Base-by-base conservation (phyloP, 1,284 basidiomycete species). In the Wolfiporia cocos region DNA sequence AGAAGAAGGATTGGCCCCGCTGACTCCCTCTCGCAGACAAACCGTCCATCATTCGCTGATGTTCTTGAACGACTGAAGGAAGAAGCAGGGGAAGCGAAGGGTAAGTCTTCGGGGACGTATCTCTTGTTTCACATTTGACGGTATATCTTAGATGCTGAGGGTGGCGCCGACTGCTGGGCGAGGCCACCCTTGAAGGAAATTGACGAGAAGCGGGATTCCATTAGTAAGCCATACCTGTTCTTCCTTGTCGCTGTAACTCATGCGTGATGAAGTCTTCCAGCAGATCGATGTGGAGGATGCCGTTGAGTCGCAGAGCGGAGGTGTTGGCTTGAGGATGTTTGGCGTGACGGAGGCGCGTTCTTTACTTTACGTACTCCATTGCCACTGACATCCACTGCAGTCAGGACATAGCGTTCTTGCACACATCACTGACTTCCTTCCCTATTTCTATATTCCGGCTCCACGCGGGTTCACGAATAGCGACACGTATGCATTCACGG, bases 241-340 rank as follows among this genome's bases (percentile, higher is more conserved):
- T 11, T 15, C 14, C 10, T 11, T 26, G n/a, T 17, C 15, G 21
- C 7, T 29, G 6, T 18, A 32, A 44, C 29, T 33, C 36, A 22
- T 20, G 23, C 2, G 7, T 26, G 9, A 28, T 33, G 3, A 44
- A 89, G 86, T 86, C 14, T 96, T 97, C 54, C 93, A 97, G 60
- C 94, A 97, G 61, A 93, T 93, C 44, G 94, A 97, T 49, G 74
- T 97, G 9, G 89, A 94, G 50, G 82, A 89, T 46, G 69, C 80
- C 2, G 71, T 71, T 3, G 81, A 86, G 46, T 53, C 54, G 5
- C 43, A 34, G 14, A 72, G 64, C 5, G 69, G 70, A 19, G 67
- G 63, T 2, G 69, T 76, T 0, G 73, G 71, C 35, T 55, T 96
- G 24, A 73, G 89, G 30, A 79, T 96, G 66, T 97, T 85, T 62